Base-by-base conservation (phyloP, 1,284 basidiomycete species). In the Pholiota adiposa region DNA sequence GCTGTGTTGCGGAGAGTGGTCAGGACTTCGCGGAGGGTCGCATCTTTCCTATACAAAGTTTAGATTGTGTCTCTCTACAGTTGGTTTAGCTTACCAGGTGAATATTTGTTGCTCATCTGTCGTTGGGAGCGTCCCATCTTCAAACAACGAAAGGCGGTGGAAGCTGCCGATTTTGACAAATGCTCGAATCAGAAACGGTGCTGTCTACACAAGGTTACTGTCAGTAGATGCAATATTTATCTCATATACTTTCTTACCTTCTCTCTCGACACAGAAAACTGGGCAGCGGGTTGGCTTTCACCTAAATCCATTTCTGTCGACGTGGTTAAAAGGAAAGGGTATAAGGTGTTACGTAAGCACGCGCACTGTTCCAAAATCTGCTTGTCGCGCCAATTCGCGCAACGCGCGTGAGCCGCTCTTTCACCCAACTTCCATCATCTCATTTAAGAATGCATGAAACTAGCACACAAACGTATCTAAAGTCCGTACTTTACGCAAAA, bases 101-200 rank as follows among this genome's bases (percentile, higher is more conserved):
- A 86, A 92, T 43, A 92, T 75, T 67, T 91, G 89, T 54, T 90
- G 87, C 69, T 93, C 90, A 63, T 93, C 90, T 3, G 85, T 84
- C 2, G 85, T 86, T 7, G 90, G 90, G 4, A 89, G 76, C 2
- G 82, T 82, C 0, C 88, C 86, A 62, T 92, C 89, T 69, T 93
- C 89, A 65, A 93, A 93, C 59, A 90, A 76, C 1, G 77, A 74
- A 36, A 90, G 73, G 49, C 87, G 80, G 69, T 93, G 91, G 70
- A 91, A 92, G 31, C 82, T 76, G 12, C 89, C 89, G 40, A 90
- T 83, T 81, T 92, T 92, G 59, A 93, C 81, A 72, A 93, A 93
- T n/a, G 90, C 80, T 56, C 91, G 82, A 33, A 93, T 84, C 59
- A 93, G 82, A 72, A 93, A 93, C 5, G 91, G 90, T 0, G 87